phyloP scores from a whole-genome alignment of 768 basidiomycete genomes.

The Pholiota molesta region DNA sequence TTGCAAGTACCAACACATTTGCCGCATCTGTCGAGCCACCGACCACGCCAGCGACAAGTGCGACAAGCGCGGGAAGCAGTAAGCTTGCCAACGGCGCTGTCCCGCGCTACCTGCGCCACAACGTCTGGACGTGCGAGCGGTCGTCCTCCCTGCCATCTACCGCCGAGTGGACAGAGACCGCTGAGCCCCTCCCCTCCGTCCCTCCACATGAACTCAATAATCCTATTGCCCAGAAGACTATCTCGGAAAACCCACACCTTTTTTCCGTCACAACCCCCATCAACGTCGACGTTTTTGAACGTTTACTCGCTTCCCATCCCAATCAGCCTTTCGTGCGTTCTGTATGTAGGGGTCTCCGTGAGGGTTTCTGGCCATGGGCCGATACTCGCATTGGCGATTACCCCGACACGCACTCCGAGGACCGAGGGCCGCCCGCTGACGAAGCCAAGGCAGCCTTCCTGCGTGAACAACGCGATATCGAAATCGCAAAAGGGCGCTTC shows the following conservation, averaged over 20 bases:
- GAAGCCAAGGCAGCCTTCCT: slow-evolving; percentile 25
- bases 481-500: slow-evolving; percentile 21
- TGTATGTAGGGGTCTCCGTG: slow-evolving; percentile 26
- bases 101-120: slow-evolving; percentile 12
- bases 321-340: slow-evolving; percentile 41
- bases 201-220: slow-evolving; percentile 21
- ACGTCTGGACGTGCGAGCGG: slow-evolving; percentile 13
- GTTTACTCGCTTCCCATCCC: slow-evolving; percentile 35
- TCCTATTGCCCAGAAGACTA: slow-evolving; percentile 19
- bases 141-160: not conserved
- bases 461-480: slow-evolving; percentile 21
- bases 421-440: slow-evolving; percentile 6
- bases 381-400: slow-evolving; percentile 22
- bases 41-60: too few species aligned
- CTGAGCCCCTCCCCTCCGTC: slow-evolving; percentile 16
- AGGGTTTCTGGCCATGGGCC: slow-evolving; percentile 50
- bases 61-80: too few species aligned
- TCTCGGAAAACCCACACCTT: slow-evolving; percentile 27
- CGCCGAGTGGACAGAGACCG: slow-evolving; percentile 23
- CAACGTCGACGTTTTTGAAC: slow-evolving; percentile 17
- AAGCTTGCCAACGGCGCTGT: too few species aligned
- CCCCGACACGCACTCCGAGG: slow-evolving; percentile 24
- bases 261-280: slow-evolving; percentile 40
- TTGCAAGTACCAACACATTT: too few species aligned
- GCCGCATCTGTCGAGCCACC: too few species aligned